Evolutionary conservation across 495 filamentous ascomycete species (phyloP).

Genomic region (Jackrogersella minutella): DNA sequence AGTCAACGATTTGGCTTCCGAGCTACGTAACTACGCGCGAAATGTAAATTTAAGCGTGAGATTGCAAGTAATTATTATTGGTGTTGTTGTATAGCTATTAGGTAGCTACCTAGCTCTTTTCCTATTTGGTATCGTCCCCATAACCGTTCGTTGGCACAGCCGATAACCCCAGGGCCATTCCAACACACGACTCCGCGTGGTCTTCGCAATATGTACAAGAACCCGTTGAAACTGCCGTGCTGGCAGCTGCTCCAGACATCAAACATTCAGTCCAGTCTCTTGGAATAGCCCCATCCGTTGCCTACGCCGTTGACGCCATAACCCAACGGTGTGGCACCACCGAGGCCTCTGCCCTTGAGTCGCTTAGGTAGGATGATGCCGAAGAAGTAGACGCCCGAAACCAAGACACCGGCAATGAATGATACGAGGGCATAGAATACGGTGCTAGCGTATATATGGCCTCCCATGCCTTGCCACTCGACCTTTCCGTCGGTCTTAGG

Average conservation of each 20-base stretch:
- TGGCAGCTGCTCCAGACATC: neutral
- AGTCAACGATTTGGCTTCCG: neutral
- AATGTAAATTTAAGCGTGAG: neutral
- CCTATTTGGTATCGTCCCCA: slow-evolving; percentile 9
- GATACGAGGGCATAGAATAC: slow-evolving; percentile 69
- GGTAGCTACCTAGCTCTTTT: neutral
- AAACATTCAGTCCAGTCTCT: slow-evolving; percentile 49
- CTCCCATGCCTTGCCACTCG: slow-evolving; percentile 69
- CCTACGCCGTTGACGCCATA: slow-evolving; percentile 58
- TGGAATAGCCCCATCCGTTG: slow-evolving; percentile 64
- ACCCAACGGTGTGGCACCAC: slow-evolving; percentile 62
- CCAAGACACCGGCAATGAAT: slow-evolving; percentile 62
- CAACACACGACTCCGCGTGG: slow-evolving; percentile 3
- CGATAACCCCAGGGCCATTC: neutral
- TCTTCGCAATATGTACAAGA: slow-evolving; percentile 30
- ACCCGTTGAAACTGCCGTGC: neutral
- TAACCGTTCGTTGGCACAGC: slow-evolving; percentile 21
- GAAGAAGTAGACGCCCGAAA: slow-evolving; percentile 68
- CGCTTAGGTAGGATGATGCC: slow-evolving; percentile 66
- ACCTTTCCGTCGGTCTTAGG: slow-evolving; percentile 63
- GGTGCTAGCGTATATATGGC: slow-evolving; percentile 71
- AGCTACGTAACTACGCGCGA: too few species aligned
- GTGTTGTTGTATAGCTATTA: neutral
- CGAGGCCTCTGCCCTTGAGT: slow-evolving; percentile 57
- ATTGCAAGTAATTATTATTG: neutral